Evolutionary conservation across 1,139 yeast species (phyloP).

Genomic region (Hemisphaericaspora subhashii): DNA sequence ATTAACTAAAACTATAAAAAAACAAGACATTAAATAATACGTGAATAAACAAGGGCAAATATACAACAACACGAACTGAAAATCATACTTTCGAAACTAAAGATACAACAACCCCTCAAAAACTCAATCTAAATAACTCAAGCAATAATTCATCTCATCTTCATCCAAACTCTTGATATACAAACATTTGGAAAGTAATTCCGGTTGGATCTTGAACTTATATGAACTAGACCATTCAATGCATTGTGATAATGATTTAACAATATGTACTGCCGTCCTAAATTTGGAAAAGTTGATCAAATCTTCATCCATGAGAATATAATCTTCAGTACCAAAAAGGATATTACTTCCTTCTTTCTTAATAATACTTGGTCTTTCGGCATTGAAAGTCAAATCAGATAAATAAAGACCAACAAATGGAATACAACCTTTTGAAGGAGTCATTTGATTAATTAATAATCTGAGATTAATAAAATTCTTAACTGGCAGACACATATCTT

Average conservation of each 20-base stretch:
- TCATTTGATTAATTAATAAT: conserved; percentile 56
- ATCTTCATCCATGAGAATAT: conserved; percentile 31
- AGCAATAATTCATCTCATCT: conserved; percentile 63
- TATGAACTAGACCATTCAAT: conserved; percentile 84
- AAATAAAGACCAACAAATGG: conserved; percentile 88
- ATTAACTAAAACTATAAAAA: too few relatives aligned
- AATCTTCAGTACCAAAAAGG: neutral
- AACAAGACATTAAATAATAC: too few relatives aligned
- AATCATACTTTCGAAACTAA: too few relatives aligned
- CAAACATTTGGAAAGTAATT: conserved; percentile 76
- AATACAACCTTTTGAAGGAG: conserved; percentile 77
- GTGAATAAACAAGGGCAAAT: too few relatives aligned
- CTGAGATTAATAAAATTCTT: conserved; percentile 68
- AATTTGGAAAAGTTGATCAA: conserved; percentile 77
- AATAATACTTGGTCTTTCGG: conserved; percentile 60
- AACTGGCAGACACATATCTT: conserved; percentile 62
- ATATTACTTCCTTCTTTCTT: conserved; percentile 13
- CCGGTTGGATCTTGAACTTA: conserved; percentile 48
- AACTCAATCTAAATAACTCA: conserved; percentile 4
- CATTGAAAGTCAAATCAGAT: conserved; percentile 78
- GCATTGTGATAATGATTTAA: conserved; percentile 75
- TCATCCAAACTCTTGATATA: conserved; percentile 76
- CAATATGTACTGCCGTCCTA: conserved; percentile 74
- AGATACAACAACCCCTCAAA: too few relatives aligned
- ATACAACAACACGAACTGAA: too few relatives aligned